Percentiles rank a stretch among this genome's conserved stretches.
Evolutionary conservation across 257 asterid genomes (phyloP).

Genomic region (Leptodermis oblonga): DNA sequence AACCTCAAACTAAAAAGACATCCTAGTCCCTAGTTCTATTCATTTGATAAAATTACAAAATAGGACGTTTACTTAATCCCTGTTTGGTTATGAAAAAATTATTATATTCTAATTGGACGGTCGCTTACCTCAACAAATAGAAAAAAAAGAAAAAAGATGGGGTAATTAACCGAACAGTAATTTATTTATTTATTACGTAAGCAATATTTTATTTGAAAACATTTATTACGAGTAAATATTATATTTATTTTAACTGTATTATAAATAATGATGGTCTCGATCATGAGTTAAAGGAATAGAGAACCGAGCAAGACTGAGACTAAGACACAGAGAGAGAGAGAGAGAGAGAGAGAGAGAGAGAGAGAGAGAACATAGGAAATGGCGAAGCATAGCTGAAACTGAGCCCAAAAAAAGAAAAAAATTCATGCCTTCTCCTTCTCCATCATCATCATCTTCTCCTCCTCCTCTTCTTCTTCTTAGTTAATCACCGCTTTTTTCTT

Average conservation of each 20-base stretch:
- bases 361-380: slow-evolving; percentile 60
- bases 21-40: slow-evolving; percentile 16
- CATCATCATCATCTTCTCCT: slow-evolving; percentile 1
- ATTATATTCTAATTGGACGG: neutral
- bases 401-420: slow-evolving; percentile 22
- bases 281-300: slow-evolving; percentile 9
- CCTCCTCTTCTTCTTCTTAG: slow-evolving; percentile 16
- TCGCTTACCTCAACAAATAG: neutral
- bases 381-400: slow-evolving; percentile 70
- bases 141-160: neutral
- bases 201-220: too few species aligned
- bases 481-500: slow-evolving; percentile 29
- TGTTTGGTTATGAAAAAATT: slow-evolving; percentile 3
- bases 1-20: slow-evolving; percentile 14
- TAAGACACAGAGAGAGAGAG: slow-evolving; percentile 4
- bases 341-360: slow-evolving; percentile 24
- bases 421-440: slow-evolving; percentile 15
- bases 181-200: too few species aligned
- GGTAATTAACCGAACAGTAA: too few species aligned
- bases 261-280: slow-evolving; percentile 18
- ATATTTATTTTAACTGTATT: neutral
- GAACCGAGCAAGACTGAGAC: neutral
- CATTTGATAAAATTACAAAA: slow-evolving; percentile 1
- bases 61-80: neutral
- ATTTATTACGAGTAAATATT: too few species aligned